Percentiles rank a stretch among this genome's conserved stretches.
phyloP scores from a whole-genome alignment of 495 filamentous ascomycete genomes.

The Podospora anserina region DNA sequence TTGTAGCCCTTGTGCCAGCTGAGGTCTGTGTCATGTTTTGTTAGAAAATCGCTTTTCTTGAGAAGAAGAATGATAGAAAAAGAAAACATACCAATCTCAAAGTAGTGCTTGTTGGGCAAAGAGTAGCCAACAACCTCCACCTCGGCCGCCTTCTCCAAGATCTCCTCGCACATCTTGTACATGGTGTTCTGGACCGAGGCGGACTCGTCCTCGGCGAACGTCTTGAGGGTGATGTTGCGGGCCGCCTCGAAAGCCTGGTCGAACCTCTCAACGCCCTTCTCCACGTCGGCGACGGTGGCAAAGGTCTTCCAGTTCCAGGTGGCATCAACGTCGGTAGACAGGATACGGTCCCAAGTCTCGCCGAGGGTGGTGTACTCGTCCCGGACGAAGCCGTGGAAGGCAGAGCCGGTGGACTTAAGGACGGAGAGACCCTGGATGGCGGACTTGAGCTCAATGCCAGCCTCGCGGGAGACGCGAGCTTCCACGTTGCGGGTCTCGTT shows the following conservation, averaged over 20 bases:
- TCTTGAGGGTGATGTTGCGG: slow-evolving; percentile 78
- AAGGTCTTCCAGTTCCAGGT: slow-evolving; percentile 82
- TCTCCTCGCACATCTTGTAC: slow-evolving; percentile 95
- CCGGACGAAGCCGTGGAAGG: slow-evolving; percentile 88
- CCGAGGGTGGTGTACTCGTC: slow-evolving; percentile 89
- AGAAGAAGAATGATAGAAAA: background rate
- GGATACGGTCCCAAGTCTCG: slow-evolving; percentile 91
- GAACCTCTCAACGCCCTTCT: slow-evolving; percentile 61
- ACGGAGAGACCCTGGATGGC: slow-evolving; percentile 74
- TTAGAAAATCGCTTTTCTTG: background rate
- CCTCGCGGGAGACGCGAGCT: slow-evolving; percentile 49
- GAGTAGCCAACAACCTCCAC: slow-evolving; percentile 74
- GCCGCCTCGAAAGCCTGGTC: slow-evolving; percentile 73
- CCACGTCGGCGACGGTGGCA: slow-evolving; percentile 62
- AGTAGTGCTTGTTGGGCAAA: slow-evolving; percentile 97
- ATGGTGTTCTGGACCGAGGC: slow-evolving; percentile 95
- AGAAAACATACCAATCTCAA: slow-evolving; percentile 77
- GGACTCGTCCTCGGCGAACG: slow-evolving; percentile 87
- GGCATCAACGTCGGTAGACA: slow-evolving; percentile 87
- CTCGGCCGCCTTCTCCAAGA: slow-evolving; percentile 69
- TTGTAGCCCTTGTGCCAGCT: slow-evolving; percentile 96
- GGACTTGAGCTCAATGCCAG: slow-evolving; percentile 68
- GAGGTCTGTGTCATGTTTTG: slow-evolving; percentile 56
- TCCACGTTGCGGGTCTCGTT: slow-evolving; percentile 78
- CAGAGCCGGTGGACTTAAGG: slow-evolving; percentile 95